A percentile compares a stretch with the other conserved stretches of the same genome.
phyloP scores from a whole-genome alignment of 2,329 filamentous ascomycete species.

The Talaromyces sp. region DNA sequence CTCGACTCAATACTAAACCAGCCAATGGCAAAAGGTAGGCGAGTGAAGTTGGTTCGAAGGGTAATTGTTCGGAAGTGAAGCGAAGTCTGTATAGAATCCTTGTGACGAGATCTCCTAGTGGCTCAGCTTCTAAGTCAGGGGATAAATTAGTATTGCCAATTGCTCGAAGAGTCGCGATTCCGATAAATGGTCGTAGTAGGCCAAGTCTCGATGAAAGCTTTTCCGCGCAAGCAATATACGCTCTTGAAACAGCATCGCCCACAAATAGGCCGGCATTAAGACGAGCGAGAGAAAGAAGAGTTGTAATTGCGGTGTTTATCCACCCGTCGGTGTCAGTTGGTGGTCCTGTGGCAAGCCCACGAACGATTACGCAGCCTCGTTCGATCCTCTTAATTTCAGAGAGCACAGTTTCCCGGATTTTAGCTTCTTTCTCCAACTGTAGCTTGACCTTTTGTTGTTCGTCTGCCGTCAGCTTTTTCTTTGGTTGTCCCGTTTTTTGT shows the following conservation, averaged over 20 bases:
- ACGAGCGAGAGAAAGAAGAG: conserved; percentile 66
- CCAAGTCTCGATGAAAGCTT: conserved; percentile 72
- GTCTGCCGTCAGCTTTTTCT: conserved; percentile 85
- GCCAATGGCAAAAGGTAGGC: conserved; percentile 83
- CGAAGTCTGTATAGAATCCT: conserved; percentile 85
- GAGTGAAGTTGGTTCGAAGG: conserved; percentile 82
- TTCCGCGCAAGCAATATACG: conserved; percentile 76
- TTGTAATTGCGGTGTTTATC: conserved; percentile 77
- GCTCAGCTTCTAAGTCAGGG: conserved; percentile 69
- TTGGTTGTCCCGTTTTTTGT: conserved; percentile 79
- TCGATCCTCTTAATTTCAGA: conserved; percentile 67
- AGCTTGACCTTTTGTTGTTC: conserved; percentile 87
- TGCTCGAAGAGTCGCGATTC: conserved; percentile 78
- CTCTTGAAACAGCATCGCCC: conserved; percentile 71
- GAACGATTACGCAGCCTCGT: conserved; percentile 82
- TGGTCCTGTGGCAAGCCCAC: conserved; percentile 75
- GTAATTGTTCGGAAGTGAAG: conserved; percentile 88
- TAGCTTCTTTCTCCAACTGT: conserved; percentile 81
- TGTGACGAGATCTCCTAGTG: conserved; percentile 76
- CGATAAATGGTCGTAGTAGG: conserved; percentile 74
- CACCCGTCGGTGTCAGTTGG: conserved; percentile 85
- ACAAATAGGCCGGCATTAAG: conserved; percentile 78
- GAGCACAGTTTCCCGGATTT: conserved; percentile 70
- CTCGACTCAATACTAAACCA: conserved; percentile 71
- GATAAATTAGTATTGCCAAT: conserved; percentile 70